Base-by-base conservation (phyloP, 441 rosid genomes). In the Adansonia madagascariensis region DNA sequence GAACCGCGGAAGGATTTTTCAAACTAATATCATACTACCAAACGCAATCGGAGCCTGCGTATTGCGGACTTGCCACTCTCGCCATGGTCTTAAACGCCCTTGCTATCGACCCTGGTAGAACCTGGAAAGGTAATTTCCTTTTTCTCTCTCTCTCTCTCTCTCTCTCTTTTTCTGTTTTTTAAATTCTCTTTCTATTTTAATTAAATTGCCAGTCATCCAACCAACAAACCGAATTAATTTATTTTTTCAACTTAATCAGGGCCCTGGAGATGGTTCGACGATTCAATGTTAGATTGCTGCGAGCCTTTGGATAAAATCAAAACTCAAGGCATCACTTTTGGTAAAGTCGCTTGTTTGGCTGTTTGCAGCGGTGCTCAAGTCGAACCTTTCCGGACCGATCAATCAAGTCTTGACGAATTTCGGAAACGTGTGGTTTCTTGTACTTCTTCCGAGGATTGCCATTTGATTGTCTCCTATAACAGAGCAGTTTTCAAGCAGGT, bases 1-100 rank as follows among this genome's bases (percentile, higher is more conserved):
- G 92, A 56, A 89, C 89, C 0, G 84, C 85, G 92, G 95, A 89
- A 82, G 90, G 92, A 0, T 89, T 89, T 74, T 91, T 81, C 60
- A 88, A 81, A 76, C 66, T 91, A 77, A 85, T 89, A 63, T 91
- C 93, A 0, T 84, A 87, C 75, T 91, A 83, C 78, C 95, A 91
- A 73, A 91, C 93, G 3, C 95, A 91, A 57, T 91, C 93, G 1
- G 93, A 91, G 85, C 93, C 95, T 27, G 93, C 92, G 0, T 87
- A 83, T 78, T 91, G 92, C 70, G 95, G 92, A 46, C 81, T 86
- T 65, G 95, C 92, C 18, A 87, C 82, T 50, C 87, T 91, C 27
- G 77, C 92, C 11, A 76, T 86, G 82, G 91, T 91, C 82, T 78
- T 91, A 84, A 89, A 91, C 81, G 89, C 95, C 55, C 95, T 89